Percentiles rank a stretch among this genome's conserved stretches.
Evolutionary conservation across 83 land plant genomes (phyloP).

Genomic region (Picea abies): DNA sequence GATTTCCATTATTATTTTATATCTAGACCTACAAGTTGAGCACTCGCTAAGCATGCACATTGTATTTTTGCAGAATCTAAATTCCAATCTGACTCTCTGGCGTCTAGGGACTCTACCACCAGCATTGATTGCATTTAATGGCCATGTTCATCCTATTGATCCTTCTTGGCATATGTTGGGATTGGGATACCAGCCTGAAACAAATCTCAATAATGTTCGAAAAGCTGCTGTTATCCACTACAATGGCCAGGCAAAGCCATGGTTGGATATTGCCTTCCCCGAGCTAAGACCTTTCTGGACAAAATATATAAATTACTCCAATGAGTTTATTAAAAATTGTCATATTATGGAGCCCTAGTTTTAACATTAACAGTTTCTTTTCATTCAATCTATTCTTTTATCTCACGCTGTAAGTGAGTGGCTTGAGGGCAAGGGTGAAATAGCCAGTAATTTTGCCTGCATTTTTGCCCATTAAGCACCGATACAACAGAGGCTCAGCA

Average conservation of each 20-base stretch:
- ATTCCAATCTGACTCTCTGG: slow-evolving; percentile 71
- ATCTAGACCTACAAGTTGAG: no score
- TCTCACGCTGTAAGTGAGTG: not conserved
- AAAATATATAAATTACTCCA: slow-evolving; percentile 69
- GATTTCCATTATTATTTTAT: no score
- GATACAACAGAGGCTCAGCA: slow-evolving; percentile 44
- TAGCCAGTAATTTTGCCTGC: slow-evolving; percentile 21
- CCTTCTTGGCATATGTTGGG: slow-evolving; percentile 81
- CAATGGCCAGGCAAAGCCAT: slow-evolving; percentile 94
- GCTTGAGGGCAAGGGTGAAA: slow-evolving; percentile 6
- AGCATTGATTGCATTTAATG: slow-evolving; percentile 81
- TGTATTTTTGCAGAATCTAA: slow-evolving; percentile 58
- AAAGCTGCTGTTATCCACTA: slow-evolving; percentile 85
- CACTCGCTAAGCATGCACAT: not conserved
- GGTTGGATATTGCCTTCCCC: slow-evolving; percentile 81
- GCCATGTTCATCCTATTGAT: slow-evolving; percentile 65
- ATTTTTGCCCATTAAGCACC: slow-evolving; percentile 20
- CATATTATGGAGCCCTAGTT: slow-evolving; percentile 45
- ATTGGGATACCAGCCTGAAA: slow-evolving; percentile 52
- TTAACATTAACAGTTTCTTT: not conserved
- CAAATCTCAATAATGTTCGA: slow-evolving; percentile 27
- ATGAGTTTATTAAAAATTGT: slow-evolving; percentile 73
- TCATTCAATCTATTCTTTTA: slow-evolving; percentile 7
- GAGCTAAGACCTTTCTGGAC: slow-evolving; percentile 72
- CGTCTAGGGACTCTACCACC: slow-evolving; percentile 80